A percentile compares a stretch with the other conserved stretches of the same genome.
These are phyloP conservation scores for Dryas drummondii DNA, from an alignment of 306 rosid genomes.

Conservation along the genomic window DNA sequence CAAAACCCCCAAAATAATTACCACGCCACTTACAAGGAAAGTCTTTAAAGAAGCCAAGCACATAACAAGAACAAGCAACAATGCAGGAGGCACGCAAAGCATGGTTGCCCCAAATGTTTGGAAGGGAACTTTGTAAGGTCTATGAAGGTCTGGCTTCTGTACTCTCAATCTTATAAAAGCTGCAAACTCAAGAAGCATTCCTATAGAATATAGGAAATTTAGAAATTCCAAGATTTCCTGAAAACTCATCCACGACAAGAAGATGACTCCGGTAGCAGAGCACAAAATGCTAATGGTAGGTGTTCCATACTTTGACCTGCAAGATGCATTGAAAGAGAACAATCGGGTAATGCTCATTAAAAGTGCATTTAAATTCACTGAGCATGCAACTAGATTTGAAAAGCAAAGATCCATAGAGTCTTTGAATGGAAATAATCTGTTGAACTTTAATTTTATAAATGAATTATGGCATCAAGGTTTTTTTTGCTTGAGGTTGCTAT, in stretches of 20 bases:
- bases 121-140: conserved; percentile 86
- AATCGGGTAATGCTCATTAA: conserved; percentile 23
- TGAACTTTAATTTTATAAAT: background rate
- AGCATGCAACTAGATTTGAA: background rate
- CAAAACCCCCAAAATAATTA: conserved; percentile 51
- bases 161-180: conserved; percentile 72
- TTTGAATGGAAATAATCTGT: background rate
- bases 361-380: background rate
- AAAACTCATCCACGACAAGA: conserved; percentile 95
- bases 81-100: conserved; percentile 77
- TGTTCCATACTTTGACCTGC: conserved; percentile 78
- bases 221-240: conserved; percentile 85
- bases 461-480: background rate
- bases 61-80: conserved; percentile 79
- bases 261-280: conserved; percentile 82
- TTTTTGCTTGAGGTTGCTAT: background rate
- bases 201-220: conserved; percentile 76
- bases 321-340: conserved; percentile 15
- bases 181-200: conserved; percentile 90
- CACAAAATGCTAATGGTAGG: conserved; percentile 78
- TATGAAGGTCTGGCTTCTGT: conserved; percentile 62
- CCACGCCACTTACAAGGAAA: conserved; percentile 56
- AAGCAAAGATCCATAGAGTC: background rate
- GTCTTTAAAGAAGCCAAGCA: conserved; percentile 76
- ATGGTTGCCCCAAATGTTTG: conserved; percentile 60